Conservation (phyloP, 495 filamentous ascomycete species). For the Durotheca rogersii region DNA sequence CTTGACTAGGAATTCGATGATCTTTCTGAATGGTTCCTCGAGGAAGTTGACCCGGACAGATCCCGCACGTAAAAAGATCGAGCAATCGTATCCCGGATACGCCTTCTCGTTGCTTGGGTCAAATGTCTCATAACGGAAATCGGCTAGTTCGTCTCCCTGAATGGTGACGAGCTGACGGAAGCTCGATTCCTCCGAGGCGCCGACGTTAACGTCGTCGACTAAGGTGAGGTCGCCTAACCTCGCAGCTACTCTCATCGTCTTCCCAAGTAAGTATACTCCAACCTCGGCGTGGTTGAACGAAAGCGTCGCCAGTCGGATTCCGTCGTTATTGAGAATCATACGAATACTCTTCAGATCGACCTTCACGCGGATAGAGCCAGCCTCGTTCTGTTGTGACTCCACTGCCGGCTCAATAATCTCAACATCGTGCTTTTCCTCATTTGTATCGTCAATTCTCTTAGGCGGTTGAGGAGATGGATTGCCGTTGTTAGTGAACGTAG, state of each 20-base stretch:
- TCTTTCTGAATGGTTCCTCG: conserved; percentile 96
- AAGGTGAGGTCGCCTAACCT: conserved; percentile 83
- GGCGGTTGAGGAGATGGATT: conserved; percentile 38
- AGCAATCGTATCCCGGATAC: conserved; percentile 95
- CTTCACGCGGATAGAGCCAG: conserved; percentile 68
- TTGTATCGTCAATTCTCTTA: conserved; percentile 40
- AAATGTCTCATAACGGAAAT: conserved; percentile 96
- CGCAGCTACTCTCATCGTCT: conserved; percentile 80
- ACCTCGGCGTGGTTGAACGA: conserved; percentile 90
- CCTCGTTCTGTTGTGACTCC: conserved; percentile 33
- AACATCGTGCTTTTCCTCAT: conserved; percentile 40
- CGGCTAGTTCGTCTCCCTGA: conserved; percentile 92
- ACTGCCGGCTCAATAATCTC: conserved; percentile 34
- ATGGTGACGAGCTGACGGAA: conserved; percentile 89
- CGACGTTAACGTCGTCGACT: conserved; percentile 92
- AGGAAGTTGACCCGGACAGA: conserved; percentile 96
- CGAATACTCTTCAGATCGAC: conserved; percentile 89
- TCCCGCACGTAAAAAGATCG: conserved; percentile 82
- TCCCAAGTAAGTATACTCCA: conserved; percentile 82
- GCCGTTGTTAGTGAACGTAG: conserved; percentile 83
- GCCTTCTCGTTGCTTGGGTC: conserved; percentile 64
- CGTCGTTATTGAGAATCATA: conserved; percentile 97
- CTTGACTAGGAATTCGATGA: conserved; percentile 95
- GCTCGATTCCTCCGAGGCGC: conserved; percentile 74
- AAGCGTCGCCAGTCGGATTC: conserved; percentile 87